A percentile compares a stretch with the other conserved stretches of the same genome.
Conservation (phyloP, 106 monocot species). For the Allium sativum region DNA sequence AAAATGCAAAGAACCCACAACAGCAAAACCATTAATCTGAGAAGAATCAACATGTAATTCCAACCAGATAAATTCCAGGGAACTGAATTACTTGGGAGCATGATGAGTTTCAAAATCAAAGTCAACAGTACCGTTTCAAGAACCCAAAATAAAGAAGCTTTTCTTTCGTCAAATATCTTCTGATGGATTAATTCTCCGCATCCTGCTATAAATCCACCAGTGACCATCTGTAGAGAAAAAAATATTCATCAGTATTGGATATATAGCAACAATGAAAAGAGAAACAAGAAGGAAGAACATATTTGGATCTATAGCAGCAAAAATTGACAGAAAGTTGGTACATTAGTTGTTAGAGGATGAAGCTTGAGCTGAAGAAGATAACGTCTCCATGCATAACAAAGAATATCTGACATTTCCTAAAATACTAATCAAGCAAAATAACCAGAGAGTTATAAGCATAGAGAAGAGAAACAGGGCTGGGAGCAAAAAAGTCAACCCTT, state of each 20-base stretch:
- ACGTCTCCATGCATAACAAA: conserved; percentile 40
- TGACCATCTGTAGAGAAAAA: background rate
- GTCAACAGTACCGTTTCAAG: background rate
- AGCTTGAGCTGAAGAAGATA: conserved; percentile 47
- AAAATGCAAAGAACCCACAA: too few relatives aligned
- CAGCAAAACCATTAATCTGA: too few relatives aligned
- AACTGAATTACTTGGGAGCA: too few relatives aligned
- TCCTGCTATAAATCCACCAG: background rate
- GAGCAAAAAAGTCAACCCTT: too few relatives aligned
- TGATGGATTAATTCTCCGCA: background rate
- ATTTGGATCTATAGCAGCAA: too few relatives aligned
- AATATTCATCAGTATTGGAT: background rate
- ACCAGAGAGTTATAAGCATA: too few relatives aligned
- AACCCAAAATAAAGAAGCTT: background rate
- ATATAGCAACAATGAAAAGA: background rate
- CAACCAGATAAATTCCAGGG: too few relatives aligned
- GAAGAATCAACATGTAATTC: too few relatives aligned
- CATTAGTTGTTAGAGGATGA: conserved; percentile 61
- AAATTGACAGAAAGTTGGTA: too few relatives aligned
- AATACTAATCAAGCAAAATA: too few relatives aligned
- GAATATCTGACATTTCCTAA: conserved; percentile 46
- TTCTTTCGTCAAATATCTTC: background rate
- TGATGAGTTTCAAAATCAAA: too few relatives aligned
- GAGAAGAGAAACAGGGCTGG: too few relatives aligned
- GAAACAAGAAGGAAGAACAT: background rate